phyloP scores from a whole-genome alignment of 1,284 basidiomycete genomes.

The Xerocomus minutiporus region DNA sequence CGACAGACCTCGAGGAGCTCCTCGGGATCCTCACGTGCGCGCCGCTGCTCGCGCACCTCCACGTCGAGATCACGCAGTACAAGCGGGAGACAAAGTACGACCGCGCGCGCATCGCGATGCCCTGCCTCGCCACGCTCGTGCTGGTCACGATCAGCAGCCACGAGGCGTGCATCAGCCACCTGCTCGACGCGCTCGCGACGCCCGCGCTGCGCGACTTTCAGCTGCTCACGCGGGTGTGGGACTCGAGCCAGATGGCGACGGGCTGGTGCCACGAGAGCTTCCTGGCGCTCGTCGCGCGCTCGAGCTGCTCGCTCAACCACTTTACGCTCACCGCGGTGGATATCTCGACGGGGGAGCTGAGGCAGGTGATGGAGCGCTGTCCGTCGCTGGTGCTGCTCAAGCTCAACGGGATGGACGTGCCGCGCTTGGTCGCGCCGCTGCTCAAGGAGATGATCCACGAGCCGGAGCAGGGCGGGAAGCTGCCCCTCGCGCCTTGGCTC shows the following conservation, averaged over 20 bases:
- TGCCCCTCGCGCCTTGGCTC: constrained; percentile 28
- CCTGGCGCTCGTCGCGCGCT: constrained; percentile 21
- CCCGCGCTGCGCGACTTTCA: constrained; percentile 29
- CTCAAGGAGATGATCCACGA: constrained; percentile 23
- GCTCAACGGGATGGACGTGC: constrained; percentile 26
- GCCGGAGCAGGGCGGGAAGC: constrained; percentile 13
- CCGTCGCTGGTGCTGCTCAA: constrained; percentile 29
- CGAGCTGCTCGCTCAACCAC: constrained; percentile 28
- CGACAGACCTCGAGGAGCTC: constrained; percentile 25
- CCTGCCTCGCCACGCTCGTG: constrained; percentile 29
- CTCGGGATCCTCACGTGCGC: constrained; percentile 25
- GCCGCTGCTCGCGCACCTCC: constrained; percentile 28
- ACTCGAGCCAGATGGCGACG: constrained; percentile 27
- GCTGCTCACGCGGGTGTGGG: constrained; percentile 30
- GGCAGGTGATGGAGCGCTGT: constrained; percentile 27
- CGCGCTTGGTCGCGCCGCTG: constrained; percentile 20
- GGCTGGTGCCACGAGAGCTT: constrained; percentile 30
- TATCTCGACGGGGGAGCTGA: constrained; percentile 19
- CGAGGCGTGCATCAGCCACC: constrained; percentile 24
- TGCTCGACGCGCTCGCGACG: constrained; percentile 23
- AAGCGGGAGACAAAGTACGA: constrained; percentile 29
- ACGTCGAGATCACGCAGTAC: constrained; percentile 32
- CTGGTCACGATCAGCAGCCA: constrained; percentile 30
- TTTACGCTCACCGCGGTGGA: constrained; percentile 28
- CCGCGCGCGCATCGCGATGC: constrained; percentile 22